Base-by-base conservation (phyloP, 75 land plant species). In the Larix kaempferi region DNA sequence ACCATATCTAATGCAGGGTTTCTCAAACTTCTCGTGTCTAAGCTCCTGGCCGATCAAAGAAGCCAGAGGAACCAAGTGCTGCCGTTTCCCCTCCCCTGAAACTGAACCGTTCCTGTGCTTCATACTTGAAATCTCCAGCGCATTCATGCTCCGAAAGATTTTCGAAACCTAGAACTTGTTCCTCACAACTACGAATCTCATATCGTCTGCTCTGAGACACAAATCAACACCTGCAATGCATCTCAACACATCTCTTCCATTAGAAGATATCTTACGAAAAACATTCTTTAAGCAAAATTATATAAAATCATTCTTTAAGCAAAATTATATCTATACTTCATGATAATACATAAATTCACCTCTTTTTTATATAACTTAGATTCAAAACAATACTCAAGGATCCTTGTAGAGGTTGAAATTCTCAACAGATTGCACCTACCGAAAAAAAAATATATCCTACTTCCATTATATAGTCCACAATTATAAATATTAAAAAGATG, bases 11-110 rank as follows among this genome's bases (percentile, higher is more conserved):
- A 95, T 74, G 2, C 66, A 69, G 11, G 96, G 94, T 83, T 82
- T 88, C 86, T 91, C 93, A 81, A 87, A 79, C 83, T 78, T 91
- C 89, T 93, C 91, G 41, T 52, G 85, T 80, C 66, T 86, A 67
- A 90, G n/a, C 83, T 95, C 98, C 56, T 78, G 73, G 23, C 84
- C 84, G 49, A 95, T 80, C 75, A 29, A 29, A 29, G 33, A 83
- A 60, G 90, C 89, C 63, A 95, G 78, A 33, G 95, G 86, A 80
- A 92, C 93, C 57, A 86, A 41, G 63, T 66, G 72, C 33, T 67
- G 62, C 1, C 81, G 71, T 69, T 81, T 56, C 56, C 76, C 82
- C 33, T 65, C 86, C 57, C 80, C 39, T 6, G 76, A 67, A 15
- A 77, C 82, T 0, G 49, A 44, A 44, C 49, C 49, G 0, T 7